These are phyloP conservation scores for Isabelozyma pseudorhagii DNA, from an alignment of 805 yeast species.

Conservation along the genomic window DNA sequence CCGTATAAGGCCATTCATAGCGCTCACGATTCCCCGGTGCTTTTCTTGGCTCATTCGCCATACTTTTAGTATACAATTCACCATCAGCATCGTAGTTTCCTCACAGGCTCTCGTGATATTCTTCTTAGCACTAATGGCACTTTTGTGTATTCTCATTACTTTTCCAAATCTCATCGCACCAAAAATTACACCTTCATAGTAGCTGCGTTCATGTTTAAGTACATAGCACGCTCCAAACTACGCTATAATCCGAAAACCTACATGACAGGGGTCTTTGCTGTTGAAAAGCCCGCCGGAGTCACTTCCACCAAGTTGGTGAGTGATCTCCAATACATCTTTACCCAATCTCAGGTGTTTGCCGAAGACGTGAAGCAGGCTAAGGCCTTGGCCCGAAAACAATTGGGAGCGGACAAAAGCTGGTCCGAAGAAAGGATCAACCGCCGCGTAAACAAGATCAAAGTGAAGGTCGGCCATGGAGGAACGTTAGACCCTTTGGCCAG, in stretches of 20 bases:
- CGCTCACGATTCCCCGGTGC: no score
- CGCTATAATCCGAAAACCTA: background rate
- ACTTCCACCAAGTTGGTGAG: slow-evolving; percentile 74
- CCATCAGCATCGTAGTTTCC: no score
- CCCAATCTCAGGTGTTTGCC: slow-evolving; percentile 55
- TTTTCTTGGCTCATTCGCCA: no score
- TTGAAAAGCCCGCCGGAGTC: slow-evolving; percentile 83
- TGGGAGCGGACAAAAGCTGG: slow-evolving; percentile 35
- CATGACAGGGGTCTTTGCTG: slow-evolving; percentile 93
- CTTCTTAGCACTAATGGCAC: background rate
- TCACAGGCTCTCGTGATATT: background rate
- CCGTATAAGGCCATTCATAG: no score
- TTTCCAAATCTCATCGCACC: background rate
- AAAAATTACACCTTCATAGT: background rate
- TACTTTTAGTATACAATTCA: no score
- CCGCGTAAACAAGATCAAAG: slow-evolving; percentile 51
- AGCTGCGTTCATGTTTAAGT: background rate
- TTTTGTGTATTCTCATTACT: background rate
- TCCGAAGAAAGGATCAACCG: slow-evolving; percentile 49
- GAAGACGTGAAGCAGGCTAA: slow-evolving; percentile 50
- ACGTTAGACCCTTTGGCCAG: slow-evolving; percentile 93
- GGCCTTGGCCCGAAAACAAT: slow-evolving; percentile 40
- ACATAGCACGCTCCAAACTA: background rate
- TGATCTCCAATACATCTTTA: slow-evolving; percentile 61
- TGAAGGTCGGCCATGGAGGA: slow-evolving; percentile 98